phyloP scores from a whole-genome alignment of 192 early-diverging fungal genomes.

The Helicostylum pulchrum region DNA sequence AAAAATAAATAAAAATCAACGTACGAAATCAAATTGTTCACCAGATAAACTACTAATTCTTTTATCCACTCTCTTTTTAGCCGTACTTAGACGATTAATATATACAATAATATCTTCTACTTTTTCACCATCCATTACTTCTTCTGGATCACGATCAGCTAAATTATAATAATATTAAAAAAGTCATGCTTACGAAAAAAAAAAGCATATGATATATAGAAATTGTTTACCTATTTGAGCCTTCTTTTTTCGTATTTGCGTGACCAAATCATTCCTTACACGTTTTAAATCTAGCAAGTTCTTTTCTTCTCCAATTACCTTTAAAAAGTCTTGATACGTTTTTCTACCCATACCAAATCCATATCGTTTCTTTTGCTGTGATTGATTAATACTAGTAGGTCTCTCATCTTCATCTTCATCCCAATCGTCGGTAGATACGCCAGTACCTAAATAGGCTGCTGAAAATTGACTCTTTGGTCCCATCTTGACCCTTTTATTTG shows the following conservation, averaged over 20 bases:
- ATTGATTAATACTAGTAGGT: neutral
- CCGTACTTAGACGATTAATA: conserved; percentile 69
- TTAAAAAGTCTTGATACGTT: conserved; percentile 76
- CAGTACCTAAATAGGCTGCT: conserved; percentile 8
- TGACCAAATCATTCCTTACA: conserved; percentile 67
- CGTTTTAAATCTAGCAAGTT: conserved; percentile 58
- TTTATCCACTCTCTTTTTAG: conserved; percentile 73
- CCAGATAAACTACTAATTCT: conserved; percentile 55
- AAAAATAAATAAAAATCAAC: neutral
- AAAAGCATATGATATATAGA: neutral
- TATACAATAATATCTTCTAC: conserved; percentile 73
- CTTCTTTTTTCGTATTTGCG: conserved; percentile 71
- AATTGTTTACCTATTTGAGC: conserved; percentile 43
- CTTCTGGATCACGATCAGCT: conserved; percentile 61
- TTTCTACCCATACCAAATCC: conserved; percentile 18
- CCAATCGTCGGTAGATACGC: neutral
- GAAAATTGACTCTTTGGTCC: conserved; percentile 25
- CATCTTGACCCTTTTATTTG: conserved; percentile 1
- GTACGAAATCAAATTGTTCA: conserved; percentile 46
- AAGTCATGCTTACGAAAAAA: neutral
- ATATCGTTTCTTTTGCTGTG: neutral
- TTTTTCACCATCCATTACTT: conserved; percentile 77
- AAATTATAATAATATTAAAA: conserved; percentile 26
- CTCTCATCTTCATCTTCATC: too few relatives aligned
- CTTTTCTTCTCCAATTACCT: conserved; percentile 63